Evolutionary conservation across 345 rosid species (phyloP).

Genomic region (Ceriops tagal): DNA sequence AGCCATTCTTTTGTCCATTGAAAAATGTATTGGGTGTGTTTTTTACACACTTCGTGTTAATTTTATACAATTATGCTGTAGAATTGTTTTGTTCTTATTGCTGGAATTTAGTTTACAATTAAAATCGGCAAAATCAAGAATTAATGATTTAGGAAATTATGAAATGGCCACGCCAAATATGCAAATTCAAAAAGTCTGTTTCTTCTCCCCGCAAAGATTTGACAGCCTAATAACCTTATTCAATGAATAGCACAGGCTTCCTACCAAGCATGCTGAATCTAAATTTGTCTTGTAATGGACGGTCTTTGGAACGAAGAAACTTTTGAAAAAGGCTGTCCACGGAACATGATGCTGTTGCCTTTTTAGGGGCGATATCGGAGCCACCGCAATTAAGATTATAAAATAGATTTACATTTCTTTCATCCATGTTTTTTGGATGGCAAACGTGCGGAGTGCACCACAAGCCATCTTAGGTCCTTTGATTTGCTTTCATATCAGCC

Average conservation of each 20-base stretch:
- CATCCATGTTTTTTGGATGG: background rate
- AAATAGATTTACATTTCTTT: background rate
- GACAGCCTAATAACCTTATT: conserved; percentile 10
- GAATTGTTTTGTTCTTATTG: no score
- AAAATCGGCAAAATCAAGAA: no score
- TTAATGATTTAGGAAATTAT: background rate
- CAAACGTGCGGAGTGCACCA: background rate
- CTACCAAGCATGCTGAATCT: conserved; percentile 23
- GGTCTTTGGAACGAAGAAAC: conserved; percentile 11
- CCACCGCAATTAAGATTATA: background rate
- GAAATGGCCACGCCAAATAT: background rate
- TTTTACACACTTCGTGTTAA: no score
- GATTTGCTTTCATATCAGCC: background rate
- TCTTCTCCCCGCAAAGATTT: conserved; percentile 6
- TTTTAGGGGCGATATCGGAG: conserved; percentile 5
- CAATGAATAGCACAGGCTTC: background rate
- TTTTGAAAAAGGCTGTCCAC: conserved; percentile 23
- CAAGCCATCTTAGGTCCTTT: background rate
- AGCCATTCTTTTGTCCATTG: no score
- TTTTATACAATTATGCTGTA: no score
- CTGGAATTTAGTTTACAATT: no score
- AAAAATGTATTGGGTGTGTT: no score
- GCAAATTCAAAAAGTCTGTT: background rate
- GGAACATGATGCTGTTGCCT: conserved; percentile 14
- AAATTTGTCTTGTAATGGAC: conserved; percentile 28